These are phyloP conservation scores for Fusarium vanettenii DNA, from an alignment of 2,329 filamentous ascomycete species.

Conservation along the genomic window DNA sequence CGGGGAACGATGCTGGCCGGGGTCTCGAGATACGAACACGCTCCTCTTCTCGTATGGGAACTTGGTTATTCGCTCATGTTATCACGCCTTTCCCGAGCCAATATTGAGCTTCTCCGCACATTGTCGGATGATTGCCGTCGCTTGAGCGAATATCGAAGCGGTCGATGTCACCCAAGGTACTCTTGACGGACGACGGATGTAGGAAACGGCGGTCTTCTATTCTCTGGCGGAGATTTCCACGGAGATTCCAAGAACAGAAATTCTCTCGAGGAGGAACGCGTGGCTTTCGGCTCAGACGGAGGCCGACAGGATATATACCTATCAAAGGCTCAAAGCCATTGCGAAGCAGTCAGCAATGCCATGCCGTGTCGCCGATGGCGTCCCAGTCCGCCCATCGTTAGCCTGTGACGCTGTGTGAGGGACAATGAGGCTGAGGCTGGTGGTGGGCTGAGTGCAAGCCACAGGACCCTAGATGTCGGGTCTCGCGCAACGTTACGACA, in stretches of 20 bases:
- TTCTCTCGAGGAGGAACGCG: constrained; percentile 7
- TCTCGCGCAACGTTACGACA: constrained; percentile 39
- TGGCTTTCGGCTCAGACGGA: constrained; percentile 20
- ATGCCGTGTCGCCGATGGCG: constrained; percentile 3
- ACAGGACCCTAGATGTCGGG: constrained; percentile 21
- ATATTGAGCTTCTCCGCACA: constrained; percentile 25
- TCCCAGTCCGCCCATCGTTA: not conserved
- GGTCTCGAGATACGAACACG: constrained; percentile 28
- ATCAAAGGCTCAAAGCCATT: constrained; percentile 3
- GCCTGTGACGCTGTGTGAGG: not conserved
- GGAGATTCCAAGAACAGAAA: not conserved
- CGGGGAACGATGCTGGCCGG: constrained; percentile 19
- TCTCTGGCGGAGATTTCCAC: not conserved
- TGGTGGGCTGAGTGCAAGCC: constrained; percentile 25
- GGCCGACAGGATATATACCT: constrained; percentile 29
- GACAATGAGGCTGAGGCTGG: constrained; percentile 23
- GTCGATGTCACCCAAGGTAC: constrained; percentile 7
- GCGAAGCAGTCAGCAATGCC: constrained; percentile 5
- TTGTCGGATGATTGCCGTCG: constrained; percentile 26
- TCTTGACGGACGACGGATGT: not conserved
- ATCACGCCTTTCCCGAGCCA: constrained; percentile 25
- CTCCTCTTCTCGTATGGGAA: constrained; percentile 29
- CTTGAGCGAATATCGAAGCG: constrained; percentile 16
- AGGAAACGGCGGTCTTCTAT: not conserved
- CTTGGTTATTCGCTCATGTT: constrained; percentile 34